phyloP scores from a whole-genome alignment of 208 protist genomes.

The Phytomonas francai region DNA sequence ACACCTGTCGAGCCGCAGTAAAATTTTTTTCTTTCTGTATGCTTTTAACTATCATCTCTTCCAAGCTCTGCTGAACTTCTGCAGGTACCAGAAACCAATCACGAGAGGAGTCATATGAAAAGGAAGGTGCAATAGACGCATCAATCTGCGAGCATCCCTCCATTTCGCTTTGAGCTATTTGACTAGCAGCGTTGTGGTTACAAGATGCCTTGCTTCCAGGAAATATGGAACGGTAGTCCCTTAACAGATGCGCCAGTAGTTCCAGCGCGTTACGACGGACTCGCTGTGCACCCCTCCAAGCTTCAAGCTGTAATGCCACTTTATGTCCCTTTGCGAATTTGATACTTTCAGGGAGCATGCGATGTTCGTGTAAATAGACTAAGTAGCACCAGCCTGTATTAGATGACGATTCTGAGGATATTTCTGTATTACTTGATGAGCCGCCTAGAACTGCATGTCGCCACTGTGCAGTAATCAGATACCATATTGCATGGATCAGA shows the following conservation, averaged over 20 bases:
- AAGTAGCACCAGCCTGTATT: constrained; percentile 29
- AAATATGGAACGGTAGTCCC: constrained; percentile 21
- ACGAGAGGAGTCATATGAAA: background rate
- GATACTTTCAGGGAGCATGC: constrained; percentile 29
- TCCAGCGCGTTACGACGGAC: constrained; percentile 39
- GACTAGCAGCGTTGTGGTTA: background rate
- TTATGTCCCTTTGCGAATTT: constrained; percentile 20
- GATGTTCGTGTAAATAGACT: constrained; percentile 38
- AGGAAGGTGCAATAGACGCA: background rate
- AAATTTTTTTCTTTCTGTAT: constrained; percentile 30
- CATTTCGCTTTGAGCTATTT: background rate
- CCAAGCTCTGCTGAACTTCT: constrained; percentile 25
- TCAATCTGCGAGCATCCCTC: background rate
- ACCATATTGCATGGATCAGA: constrained; percentile 36
- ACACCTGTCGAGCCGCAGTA: constrained; percentile 40
- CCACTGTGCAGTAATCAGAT: constrained; percentile 31
- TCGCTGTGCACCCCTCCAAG: constrained; percentile 31
- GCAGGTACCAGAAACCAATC: constrained; percentile 14
- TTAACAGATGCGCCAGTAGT: constrained; percentile 43
- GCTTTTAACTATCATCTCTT: constrained; percentile 26
- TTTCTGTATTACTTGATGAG: background rate
- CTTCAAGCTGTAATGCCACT: constrained; percentile 27
- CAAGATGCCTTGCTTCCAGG: background rate
- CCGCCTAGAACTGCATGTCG: background rate
- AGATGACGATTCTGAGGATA: constrained; percentile 12